phyloP scores from a whole-genome alignment of 139 green algal genomes.

The Chlorella sp. region DNA sequence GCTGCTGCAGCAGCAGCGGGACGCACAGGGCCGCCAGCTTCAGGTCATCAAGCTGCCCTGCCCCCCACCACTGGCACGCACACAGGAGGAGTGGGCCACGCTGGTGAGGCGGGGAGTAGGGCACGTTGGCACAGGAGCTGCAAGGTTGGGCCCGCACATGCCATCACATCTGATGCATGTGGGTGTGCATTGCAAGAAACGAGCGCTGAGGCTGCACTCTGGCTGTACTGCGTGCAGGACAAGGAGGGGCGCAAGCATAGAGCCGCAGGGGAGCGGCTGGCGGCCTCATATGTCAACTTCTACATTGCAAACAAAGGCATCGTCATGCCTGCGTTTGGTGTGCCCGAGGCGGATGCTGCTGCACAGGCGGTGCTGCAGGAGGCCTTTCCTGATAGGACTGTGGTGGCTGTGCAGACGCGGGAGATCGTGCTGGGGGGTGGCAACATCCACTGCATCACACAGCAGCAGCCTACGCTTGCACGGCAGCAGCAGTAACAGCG shows the following conservation, averaged over 20 bases:
- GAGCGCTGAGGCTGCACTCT: neutral
- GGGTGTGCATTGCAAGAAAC: neutral
- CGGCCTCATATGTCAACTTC: constrained; percentile 20
- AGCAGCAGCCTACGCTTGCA: constrained; percentile 37
- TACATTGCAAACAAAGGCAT: constrained; percentile 15
- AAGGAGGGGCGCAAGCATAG: neutral
- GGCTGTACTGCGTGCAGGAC: neutral
- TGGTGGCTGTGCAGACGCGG: constrained; percentile 48
- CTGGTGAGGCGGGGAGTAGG: constrained; percentile 11
- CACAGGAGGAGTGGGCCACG: constrained; percentile 18
- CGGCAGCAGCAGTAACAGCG: too few relatives aligned
- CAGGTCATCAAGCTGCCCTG: constrained; percentile 61
- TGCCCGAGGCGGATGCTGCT: constrained; percentile 10
- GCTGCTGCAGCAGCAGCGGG: too few relatives aligned
- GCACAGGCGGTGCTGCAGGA: constrained; percentile 32
- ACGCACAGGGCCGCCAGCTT: constrained; percentile 53
- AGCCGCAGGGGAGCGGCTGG: constrained; percentile 5
- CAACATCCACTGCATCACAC: constrained; percentile 65
- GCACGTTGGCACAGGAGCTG: neutral
- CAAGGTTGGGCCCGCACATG: neutral
- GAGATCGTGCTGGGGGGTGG: constrained; percentile 66
- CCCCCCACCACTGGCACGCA: constrained; percentile 33
- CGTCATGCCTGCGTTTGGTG: constrained; percentile 14
- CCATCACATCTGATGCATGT: neutral
- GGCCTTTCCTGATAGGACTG: constrained; percentile 40